Percentiles rank a stretch among this genome's conserved stretches.
Evolutionary conservation across 2,329 filamentous ascomycete genomes (phyloP).

Genomic region (Paramyrothecium sp.): DNA sequence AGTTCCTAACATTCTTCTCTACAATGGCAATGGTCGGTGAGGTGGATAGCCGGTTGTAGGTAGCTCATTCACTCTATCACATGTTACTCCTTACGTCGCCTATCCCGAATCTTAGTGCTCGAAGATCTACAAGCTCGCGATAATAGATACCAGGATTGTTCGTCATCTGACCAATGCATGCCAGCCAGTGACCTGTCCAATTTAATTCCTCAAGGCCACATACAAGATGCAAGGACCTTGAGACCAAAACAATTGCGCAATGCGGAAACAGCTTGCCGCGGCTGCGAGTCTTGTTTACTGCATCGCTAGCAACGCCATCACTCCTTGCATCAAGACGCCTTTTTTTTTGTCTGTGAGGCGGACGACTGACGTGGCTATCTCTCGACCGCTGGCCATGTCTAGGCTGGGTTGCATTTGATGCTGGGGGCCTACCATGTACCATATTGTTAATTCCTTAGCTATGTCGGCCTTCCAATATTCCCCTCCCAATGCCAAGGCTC

Average conservation of each 20-base stretch:
- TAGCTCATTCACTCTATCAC: neutral
- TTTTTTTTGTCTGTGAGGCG: neutral
- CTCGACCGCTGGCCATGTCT: neutral
- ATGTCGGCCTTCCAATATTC: neutral
- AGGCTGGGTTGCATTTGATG: neutral
- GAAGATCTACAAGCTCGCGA: no score
- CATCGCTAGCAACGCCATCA: neutral
- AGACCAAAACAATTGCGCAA: no score
- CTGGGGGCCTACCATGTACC: neutral
- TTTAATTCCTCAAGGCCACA: no score
- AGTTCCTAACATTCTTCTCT: conserved; percentile 11
- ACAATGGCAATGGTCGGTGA: conserved; percentile 12
- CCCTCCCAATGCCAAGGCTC: neutral
- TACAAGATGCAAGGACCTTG: no score
- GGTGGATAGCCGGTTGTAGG: neutral
- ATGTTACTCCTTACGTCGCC: neutral
- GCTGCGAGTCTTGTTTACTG: neutral
- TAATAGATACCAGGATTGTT: no score
- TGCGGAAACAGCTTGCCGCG: neutral
- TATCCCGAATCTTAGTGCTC: neutral
- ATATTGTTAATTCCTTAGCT: neutral
- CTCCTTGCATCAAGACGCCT: neutral
- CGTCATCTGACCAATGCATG: no score
- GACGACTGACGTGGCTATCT: neutral
- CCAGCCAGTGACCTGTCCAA: no score